Evolutionary conservation across 352 stramenopile genomes (phyloP), one percentile per base, ranked within the genome.

Genomic region (Globisporangium nodosum): DNA sequence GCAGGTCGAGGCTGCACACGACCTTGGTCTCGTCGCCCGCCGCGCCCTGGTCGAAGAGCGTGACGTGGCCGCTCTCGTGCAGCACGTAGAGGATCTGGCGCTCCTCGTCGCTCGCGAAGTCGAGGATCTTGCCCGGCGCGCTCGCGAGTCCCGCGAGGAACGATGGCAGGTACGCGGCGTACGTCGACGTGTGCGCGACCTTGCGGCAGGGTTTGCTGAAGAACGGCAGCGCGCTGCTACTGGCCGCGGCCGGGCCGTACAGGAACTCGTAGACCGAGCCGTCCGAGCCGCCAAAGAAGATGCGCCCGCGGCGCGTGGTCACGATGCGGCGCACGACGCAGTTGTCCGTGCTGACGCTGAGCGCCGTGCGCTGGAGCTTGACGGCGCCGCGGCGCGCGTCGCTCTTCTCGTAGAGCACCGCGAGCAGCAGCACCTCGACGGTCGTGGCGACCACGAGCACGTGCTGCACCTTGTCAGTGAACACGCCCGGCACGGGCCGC

Each of bases 271-370:
- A 98, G 11, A 99, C 61, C 54, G 85, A 87, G 54, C 96, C 96
- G 72, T 99, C 96, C 52, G 91, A 96, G 27, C 96, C 96, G 24
- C 92, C 96, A 69, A 99, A 95, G 68, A 99, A 99, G 64, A 99
- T 94, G 35, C 96, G 80, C 5, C 96, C 96, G 39, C 67, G 74
- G 31, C 73, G 70, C 31, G 90, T 96, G 0, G 88, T 91, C 27
- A 76, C 74, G 56, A 99, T 94, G 37, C 84, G 88, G 8, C 94
- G 78, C 51, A 98, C 92, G 8, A 96, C 89, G 50, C 97, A 88
- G 63, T 93, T 94, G 74, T 99, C 96, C 5, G 95, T 98, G 33
- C 85, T 95, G 11, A 98, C 74, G 43, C 82, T 88, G 43, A 97
- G 93, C 58, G 95, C 92, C 16, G 91, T 98, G 39, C 82, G 75